phyloP scores from a whole-genome alignment of 306 rosid species.

The Argentina anserina region DNA sequence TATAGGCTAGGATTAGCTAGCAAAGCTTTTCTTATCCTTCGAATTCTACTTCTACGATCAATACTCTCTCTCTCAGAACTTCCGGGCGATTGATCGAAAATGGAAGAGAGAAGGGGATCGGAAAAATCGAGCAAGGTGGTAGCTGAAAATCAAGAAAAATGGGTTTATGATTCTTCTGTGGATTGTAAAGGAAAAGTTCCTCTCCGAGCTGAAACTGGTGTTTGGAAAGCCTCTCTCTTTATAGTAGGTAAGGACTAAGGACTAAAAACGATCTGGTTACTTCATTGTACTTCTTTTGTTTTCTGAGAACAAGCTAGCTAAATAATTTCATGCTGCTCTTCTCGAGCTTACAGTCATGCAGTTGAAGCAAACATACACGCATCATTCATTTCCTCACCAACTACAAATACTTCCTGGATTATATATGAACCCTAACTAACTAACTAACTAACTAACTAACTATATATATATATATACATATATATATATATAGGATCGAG shows the following conservation, averaged over 20 bases:
- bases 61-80: neutral
- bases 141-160: constrained; percentile 21
- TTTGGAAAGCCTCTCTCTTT: constrained; percentile 38
- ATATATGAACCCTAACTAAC: neutral
- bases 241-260: constrained; percentile 31
- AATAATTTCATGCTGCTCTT: neutral
- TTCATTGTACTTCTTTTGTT: constrained; percentile 1
- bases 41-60: neutral
- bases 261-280: neutral
- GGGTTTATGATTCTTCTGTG: constrained; percentile 40
- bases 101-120: constrained; percentile 13
- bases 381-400: neutral
- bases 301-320: neutral
- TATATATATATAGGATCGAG: too few species aligned
- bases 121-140: constrained; percentile 6
- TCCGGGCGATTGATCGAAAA: neutral
- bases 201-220: constrained; percentile 37
- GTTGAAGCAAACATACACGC: neutral
- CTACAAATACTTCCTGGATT: neutral
- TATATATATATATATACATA: too few species aligned
- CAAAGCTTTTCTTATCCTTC: neutral
- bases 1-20: neutral
- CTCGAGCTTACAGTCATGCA: neutral
- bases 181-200: constrained; percentile 37
- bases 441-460: too few species aligned